Evolutionary conservation across 371 early-diverging fungal genomes (phyloP), one percentile per base, ranked within the genome.

Genomic region (Mortierella sp.): DNA sequence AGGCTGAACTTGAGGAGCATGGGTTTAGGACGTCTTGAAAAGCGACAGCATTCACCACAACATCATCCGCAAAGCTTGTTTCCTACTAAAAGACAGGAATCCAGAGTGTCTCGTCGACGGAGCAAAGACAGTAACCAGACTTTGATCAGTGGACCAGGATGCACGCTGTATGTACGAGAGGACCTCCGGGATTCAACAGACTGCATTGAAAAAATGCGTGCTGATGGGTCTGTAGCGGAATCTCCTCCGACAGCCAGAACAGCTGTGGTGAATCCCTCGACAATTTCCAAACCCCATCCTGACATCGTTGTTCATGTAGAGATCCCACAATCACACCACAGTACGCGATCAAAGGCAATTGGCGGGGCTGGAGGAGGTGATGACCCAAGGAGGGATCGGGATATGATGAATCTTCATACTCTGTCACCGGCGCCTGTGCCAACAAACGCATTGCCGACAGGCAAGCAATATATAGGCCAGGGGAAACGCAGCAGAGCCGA

Each of bases 381-480:
- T 37, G 43, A 54, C 4, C 43, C 27, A 24, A 8, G 8, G 15
- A 47, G 21, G 12, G 9, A 11, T 19, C n/a, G n/a, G n/a, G n/a
- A n/a, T n/a, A n/a, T n/a, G n/a, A n/a, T n/a, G n/a, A n/a, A n/a
- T n/a, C n/a, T n/a, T n/a, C 42, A 59, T 11, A 28, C 26, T 7
- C 46, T 32, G 17, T 15, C 58, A 19, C 53, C 46, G 2, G 26
- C 23, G n/a, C 5, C 50, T 24, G 27, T 32, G 19, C n/a, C 32
- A 23, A n/a, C 31, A 34, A 47, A 31, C 15, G 34, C 41, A 23
- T 52, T 44, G 5, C n/a, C 57, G 9, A 30, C 42, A 2, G 65
- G 65, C 12, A 76, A 76, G 34, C 46, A 53, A 28, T 76, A 76
- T n/a, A 30, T 64, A 7, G 61, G 69, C 48, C 37, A 68, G 0